A percentile compares a stretch with the other conserved stretches of the same genome.
Evolutionary conservation across 176 grass and related monocot genomes (phyloP).

Genomic region (Chloris gayana): DNA sequence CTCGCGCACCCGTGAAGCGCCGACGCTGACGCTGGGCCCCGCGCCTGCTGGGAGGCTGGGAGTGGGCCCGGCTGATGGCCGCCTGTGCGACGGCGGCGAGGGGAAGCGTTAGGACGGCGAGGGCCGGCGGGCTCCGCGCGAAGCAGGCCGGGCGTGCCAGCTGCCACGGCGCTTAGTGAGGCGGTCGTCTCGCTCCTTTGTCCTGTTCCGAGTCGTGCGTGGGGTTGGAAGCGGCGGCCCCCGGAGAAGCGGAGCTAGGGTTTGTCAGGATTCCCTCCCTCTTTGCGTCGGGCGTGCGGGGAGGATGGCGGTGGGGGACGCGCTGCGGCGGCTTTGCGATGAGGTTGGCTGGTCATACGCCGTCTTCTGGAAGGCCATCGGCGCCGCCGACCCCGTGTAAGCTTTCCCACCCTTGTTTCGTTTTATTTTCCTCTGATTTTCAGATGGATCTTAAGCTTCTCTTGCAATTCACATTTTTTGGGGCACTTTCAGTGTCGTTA

Average conservation of each 20-base stretch:
- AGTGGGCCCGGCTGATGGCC: conserved; percentile 53
- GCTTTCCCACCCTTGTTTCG: conserved; percentile 14
- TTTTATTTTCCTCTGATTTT: not conserved
- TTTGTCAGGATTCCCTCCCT: conserved; percentile 16
- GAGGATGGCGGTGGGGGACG: conserved; percentile 72
- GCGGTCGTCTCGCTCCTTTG: not conserved
- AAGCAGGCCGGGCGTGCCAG: conserved; percentile 71
- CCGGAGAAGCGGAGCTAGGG: conserved; percentile 49
- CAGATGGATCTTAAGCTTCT: conserved; percentile 27
- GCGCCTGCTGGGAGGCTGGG: not conserved
- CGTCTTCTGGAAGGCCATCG: conserved; percentile 88
- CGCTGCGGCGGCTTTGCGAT: conserved; percentile 76
- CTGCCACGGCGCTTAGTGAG: conserved; percentile 65
- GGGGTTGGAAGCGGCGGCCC: not conserved
- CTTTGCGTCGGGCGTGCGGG: conserved; percentile 3
- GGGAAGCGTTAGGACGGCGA: conserved; percentile 25
- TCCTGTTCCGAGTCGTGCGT: not conserved
- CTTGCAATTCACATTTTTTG: not conserved
- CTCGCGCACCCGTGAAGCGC: conserved; percentile 12
- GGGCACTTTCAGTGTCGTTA: not conserved
- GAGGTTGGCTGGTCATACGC: conserved; percentile 96
- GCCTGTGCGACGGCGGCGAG: conserved; percentile 53
- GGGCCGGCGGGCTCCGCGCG: conserved; percentile 47
- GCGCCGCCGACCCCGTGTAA: conserved; percentile 73
- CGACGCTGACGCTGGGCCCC: conserved; percentile 3